phyloP scores from a whole-genome alignment of 2,329 filamentous ascomycete genomes.

The Talaromyces sp. region DNA sequence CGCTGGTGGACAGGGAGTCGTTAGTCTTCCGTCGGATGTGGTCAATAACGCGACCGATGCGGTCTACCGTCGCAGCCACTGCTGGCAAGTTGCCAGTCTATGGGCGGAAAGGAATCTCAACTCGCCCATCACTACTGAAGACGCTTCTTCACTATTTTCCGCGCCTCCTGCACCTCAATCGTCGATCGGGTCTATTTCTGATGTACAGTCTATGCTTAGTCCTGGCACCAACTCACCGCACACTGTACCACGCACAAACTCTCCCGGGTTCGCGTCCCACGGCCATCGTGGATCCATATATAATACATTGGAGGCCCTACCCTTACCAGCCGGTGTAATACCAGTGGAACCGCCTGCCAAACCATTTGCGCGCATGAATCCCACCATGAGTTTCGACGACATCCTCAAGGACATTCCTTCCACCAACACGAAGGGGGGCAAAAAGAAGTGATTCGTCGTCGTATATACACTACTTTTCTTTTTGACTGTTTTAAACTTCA shows the following conservation, averaged over 20 bases:
- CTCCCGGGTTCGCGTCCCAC: slow-evolving; percentile 29
- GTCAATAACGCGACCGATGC: slow-evolving; percentile 66
- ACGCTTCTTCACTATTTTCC: slow-evolving; percentile 38
- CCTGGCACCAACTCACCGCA: slow-evolving; percentile 34
- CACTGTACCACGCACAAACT: slow-evolving; percentile 34
- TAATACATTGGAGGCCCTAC: slow-evolving; percentile 45
- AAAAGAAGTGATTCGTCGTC: slow-evolving; percentile 30
- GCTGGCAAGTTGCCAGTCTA: slow-evolving; percentile 62
- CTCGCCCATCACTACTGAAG: slow-evolving; percentile 33
- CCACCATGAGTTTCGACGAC: slow-evolving; percentile 49
- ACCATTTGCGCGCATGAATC: slow-evolving; percentile 43
- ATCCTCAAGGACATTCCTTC: slow-evolving; percentile 42
- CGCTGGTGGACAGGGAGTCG: slow-evolving; percentile 62
- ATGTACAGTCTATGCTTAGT: slow-evolving; percentile 25
- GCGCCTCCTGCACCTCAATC: slow-evolving; percentile 38
- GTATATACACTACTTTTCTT: not conserved
- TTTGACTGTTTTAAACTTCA: not conserved
- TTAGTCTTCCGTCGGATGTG: slow-evolving; percentile 60
- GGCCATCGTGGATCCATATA: slow-evolving; percentile 45
- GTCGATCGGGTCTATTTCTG: slow-evolving; percentile 36
- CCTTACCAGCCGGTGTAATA: slow-evolving; percentile 41
- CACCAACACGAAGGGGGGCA: slow-evolving; percentile 27
- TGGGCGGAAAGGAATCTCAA: slow-evolving; percentile 52
- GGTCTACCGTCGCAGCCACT: slow-evolving; percentile 66
- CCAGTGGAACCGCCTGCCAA: slow-evolving; percentile 40